These are phyloP conservation scores for Beauveria medogensis DNA, from an alignment of 2,329 filamentous ascomycete species.

Conservation along the genomic window DNA sequence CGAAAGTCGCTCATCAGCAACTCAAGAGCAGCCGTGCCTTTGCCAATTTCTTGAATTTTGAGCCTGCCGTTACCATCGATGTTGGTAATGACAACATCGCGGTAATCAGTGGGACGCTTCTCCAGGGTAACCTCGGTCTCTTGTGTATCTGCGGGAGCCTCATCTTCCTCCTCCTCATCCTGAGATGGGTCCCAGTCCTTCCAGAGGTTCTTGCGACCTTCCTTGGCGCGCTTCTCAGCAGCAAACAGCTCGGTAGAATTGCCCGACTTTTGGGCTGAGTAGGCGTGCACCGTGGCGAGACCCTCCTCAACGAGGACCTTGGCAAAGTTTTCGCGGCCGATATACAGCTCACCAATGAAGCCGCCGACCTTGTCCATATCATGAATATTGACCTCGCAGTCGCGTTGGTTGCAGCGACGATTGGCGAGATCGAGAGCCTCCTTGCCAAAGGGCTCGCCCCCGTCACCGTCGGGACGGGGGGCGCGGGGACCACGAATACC, in stretches of 20 bases:
- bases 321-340: conserved; percentile 93
- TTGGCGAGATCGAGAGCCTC: conserved; percentile 91
- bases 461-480: conserved; percentile 64
- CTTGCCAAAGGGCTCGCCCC: conserved; percentile 87
- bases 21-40: conserved; percentile 76
- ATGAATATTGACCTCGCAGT: conserved; percentile 92
- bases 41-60: conserved; percentile 86
- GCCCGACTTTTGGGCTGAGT: conserved; percentile 91
- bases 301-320: conserved; percentile 92
- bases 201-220: conserved; percentile 81
- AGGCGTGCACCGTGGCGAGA: conserved; percentile 82
- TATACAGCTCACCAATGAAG: conserved; percentile 89
- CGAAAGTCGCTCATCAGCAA: conserved; percentile 86
- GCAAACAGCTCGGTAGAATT: conserved; percentile 80
- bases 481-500: conserved; percentile 87
- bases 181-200: conserved; percentile 88
- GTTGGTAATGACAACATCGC: conserved; percentile 86
- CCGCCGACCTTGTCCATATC: conserved; percentile 94
- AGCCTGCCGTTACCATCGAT: conserved; percentile 74
- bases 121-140: conserved; percentile 45
- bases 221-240: conserved; percentile 84
- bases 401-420: conserved; percentile 81
- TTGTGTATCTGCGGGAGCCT: conserved; percentile 42
- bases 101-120: conserved; percentile 74
- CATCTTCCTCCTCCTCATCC: conserved; percentile 53